Evolutionary conservation across 371 early-diverging fungal genomes (phyloP), one percentile per base, ranked within the genome.

Genomic region (Cokeromyces recurvatus): DNA sequence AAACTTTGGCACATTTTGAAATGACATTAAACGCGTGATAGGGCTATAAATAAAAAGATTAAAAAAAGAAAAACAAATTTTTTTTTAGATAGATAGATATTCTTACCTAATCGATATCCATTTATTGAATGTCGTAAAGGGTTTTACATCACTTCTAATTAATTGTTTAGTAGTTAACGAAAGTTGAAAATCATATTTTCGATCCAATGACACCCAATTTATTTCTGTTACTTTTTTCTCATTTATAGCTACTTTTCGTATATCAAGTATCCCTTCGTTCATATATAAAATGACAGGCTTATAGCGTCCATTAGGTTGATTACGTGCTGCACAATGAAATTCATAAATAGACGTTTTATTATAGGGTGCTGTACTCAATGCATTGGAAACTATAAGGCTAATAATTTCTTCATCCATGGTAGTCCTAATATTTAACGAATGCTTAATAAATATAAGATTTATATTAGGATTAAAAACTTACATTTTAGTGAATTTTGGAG

Each of bases 81-180:
- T 12, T 12, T 23, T 25, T 31, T 24, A 15, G 10, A 21, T 2
- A 20, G 16, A 3, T 32, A 2, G 17, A 2, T 43, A 11, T 3
- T 25, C n/a, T 50, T 72, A 72, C 73, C 69, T 57, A 8, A 74
- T 54, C 15, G 74, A 62, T 1, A 66, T 38, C 34, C 64, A 64
- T 35, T 73, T 68, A n/a, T 62, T 60, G 43, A 78, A 78, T 0
- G 75, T 64, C 2, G 47, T 63, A 29, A 63, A 75, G 0, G 78
- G 78, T 23, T 69, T 71, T 4, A 70, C 70, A 36, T 74, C 68
- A n/a, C 36, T 21, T 5, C 74, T 46, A 6, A 66, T 29, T 9
- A 53, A 34, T 16, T 62, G 55, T 32, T 62, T 46, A 0, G 63
- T 41, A 1, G 55, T 43, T 9, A 78, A 21, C 4, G 48, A 51